Conservation (phyloP, 2,329 filamentous ascomycete genomes). For the Rutstroemia sp. region DNA sequence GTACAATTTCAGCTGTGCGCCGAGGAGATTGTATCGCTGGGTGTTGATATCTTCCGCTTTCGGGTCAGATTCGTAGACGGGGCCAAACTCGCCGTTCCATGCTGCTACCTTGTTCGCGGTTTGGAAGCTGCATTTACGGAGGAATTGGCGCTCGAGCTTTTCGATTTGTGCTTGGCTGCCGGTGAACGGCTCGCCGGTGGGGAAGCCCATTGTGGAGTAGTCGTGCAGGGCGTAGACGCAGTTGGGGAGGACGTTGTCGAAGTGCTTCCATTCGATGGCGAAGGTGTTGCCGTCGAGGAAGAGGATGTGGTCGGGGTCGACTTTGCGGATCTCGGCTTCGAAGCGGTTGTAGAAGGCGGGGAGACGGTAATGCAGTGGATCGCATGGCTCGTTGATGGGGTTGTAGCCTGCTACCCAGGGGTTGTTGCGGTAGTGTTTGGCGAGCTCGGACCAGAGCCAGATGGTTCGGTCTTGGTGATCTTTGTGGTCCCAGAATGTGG, state of each 20-base stretch:
- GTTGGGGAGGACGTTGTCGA: slow-evolving; percentile 37
- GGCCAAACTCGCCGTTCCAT: slow-evolving; percentile 47
- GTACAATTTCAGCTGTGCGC: slow-evolving; percentile 44
- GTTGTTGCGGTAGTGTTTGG: slow-evolving; percentile 36
- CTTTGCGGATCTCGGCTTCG: slow-evolving; percentile 33
- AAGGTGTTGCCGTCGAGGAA: slow-evolving; percentile 47
- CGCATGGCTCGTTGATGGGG: slow-evolving; percentile 30
- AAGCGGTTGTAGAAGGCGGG: slow-evolving; percentile 35
- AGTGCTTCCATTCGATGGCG: slow-evolving; percentile 42
- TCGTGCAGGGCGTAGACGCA: slow-evolving; percentile 47
- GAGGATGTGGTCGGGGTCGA: slow-evolving; percentile 42
- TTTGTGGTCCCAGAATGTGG: slow-evolving; percentile 40
- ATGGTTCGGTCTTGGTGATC: slow-evolving; percentile 39
- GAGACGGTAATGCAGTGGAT: slow-evolving; percentile 31
- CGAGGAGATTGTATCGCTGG: slow-evolving; percentile 38
- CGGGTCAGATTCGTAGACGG: slow-evolving; percentile 33
- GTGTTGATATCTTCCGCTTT: slow-evolving; percentile 35
- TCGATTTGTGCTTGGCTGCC: slow-evolving; percentile 36
- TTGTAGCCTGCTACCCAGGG: slow-evolving; percentile 30
- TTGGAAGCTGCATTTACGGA: slow-evolving; percentile 39
- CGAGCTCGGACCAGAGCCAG: slow-evolving; percentile 37
- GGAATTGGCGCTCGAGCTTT: slow-evolving; percentile 34
- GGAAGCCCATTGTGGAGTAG: slow-evolving; percentile 46
- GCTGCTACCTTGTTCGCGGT: slow-evolving; percentile 34
- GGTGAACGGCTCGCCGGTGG: slow-evolving; percentile 34